These are phyloP conservation scores for Zasmidium angulare DNA, from an alignment of 2,329 filamentous ascomycete species.

Conservation along the genomic window DNA sequence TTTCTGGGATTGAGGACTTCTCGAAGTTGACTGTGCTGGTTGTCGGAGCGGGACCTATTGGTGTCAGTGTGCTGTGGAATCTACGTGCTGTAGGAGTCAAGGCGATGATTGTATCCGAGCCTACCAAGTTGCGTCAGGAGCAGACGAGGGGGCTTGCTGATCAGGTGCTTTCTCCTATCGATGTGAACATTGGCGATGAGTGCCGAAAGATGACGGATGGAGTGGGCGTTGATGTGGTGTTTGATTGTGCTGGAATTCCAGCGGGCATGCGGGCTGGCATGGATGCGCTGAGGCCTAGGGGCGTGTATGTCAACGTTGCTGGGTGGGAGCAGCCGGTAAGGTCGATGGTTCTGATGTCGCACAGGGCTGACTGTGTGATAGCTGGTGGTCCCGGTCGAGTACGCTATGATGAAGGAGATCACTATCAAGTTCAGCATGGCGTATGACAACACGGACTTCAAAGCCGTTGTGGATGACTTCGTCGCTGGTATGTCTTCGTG, in stretches of 20 bases:
- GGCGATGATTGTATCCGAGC: slow-evolving; percentile 18
- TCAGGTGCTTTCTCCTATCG: slow-evolving; percentile 16
- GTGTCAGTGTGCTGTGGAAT: slow-evolving; percentile 17
- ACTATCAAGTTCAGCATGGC: slow-evolving; percentile 17
- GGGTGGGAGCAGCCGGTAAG: slow-evolving; percentile 19
- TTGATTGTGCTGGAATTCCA: slow-evolving; percentile 22
- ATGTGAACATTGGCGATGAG: slow-evolving; percentile 16
- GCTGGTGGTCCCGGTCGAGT: slow-evolving; percentile 8
- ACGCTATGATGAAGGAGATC: slow-evolving; percentile 22
- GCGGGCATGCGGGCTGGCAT: slow-evolving; percentile 16
- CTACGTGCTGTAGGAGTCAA: slow-evolving; percentile 14
- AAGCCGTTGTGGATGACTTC: slow-evolving; percentile 10
- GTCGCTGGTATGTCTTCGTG: not conserved
- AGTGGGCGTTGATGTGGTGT: slow-evolving; percentile 21
- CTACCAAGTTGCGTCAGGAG: slow-evolving; percentile 14
- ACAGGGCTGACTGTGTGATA: slow-evolving; percentile 1
- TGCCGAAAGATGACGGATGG: slow-evolving; percentile 18
- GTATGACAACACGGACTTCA: slow-evolving; percentile 20
- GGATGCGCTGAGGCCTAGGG: slow-evolving; percentile 16
- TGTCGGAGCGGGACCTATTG: slow-evolving; percentile 23
- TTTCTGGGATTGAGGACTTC: slow-evolving; percentile 12
- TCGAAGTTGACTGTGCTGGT: slow-evolving; percentile 14
- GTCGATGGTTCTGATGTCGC: not conserved
- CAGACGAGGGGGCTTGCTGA: slow-evolving; percentile 11
- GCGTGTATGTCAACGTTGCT: slow-evolving; percentile 22